Percentiles rank a stretch among this genome's conserved stretches.
phyloP scores from a whole-genome alignment of 257 asterid species.

The Penstemon eatonii region DNA sequence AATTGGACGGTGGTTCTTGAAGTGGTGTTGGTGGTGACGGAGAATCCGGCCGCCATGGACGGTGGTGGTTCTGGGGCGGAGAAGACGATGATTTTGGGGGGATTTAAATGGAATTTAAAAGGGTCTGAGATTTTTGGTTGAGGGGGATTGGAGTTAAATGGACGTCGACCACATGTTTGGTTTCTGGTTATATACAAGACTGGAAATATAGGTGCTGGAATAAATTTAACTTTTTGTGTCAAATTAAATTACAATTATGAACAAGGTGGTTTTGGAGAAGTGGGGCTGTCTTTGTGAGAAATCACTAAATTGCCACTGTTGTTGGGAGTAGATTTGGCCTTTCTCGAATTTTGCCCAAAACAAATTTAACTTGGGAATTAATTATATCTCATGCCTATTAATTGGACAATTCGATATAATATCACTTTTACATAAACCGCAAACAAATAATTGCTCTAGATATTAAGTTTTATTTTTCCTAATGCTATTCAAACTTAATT shows the following conservation, averaged over 20 bases:
- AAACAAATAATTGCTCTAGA: no score
- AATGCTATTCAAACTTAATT: no score
- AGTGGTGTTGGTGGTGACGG: slow-evolving; percentile 30
- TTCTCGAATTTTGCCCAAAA: no score
- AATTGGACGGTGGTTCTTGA: slow-evolving; percentile 26
- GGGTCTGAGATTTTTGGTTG: not conserved
- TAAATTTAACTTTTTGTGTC: not conserved
- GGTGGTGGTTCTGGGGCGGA: slow-evolving; percentile 26
- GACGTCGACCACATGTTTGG: slow-evolving; percentile 35
- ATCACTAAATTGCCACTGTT: slow-evolving; percentile 1
- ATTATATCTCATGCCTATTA: no score
- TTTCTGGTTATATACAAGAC: slow-evolving; percentile 29
- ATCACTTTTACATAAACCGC: not conserved
- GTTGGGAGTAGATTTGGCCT: no score
- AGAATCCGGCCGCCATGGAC: slow-evolving; percentile 56
- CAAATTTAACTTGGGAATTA: not conserved
- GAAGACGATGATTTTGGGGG: not conserved
- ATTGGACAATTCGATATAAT: not conserved
- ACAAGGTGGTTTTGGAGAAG: not conserved
- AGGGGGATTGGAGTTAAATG: not conserved
- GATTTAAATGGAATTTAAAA: not conserved
- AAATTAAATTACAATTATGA: no score
- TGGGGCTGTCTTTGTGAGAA: not conserved
- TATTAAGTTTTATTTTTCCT: no score
- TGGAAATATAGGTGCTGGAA: slow-evolving; percentile 6